phyloP scores from a whole-genome alignment of 306 rosid genomes.

The Malus asiatica region DNA sequence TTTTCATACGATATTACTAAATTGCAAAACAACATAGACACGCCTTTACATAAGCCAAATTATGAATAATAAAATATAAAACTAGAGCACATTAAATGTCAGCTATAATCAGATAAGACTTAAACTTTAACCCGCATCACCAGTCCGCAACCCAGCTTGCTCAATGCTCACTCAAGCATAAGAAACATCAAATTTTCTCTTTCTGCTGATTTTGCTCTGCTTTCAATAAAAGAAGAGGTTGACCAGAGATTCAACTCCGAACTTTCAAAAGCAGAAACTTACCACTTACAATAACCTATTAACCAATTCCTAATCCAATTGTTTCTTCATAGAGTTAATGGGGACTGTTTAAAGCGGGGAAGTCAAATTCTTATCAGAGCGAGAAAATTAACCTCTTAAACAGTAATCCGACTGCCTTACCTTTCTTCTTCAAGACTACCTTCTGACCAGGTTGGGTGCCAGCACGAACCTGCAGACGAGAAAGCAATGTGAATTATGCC shows the following conservation, averaged over 20 bases:
- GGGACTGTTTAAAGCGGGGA: not conserved
- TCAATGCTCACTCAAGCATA: too few species aligned
- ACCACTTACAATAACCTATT: not conserved
- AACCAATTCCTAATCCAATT: not conserved
- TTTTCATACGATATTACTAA: not conserved
- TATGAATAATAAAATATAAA: too few species aligned
- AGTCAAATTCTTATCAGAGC: not conserved
- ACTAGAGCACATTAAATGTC: too few species aligned
- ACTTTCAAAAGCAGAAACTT: not conserved
- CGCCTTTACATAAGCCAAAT: not conserved
- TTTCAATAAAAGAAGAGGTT: not conserved
- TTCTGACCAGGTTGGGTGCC: constrained; percentile 87
- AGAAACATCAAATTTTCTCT: not conserved
- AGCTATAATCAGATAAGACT: too few species aligned
- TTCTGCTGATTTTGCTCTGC: not conserved
- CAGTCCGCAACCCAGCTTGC: too few species aligned
- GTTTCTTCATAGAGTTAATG: not conserved
- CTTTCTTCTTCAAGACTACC: constrained; percentile 93
- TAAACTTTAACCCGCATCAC: too few species aligned
- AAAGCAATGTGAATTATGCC: not conserved
- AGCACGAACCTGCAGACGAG: constrained; percentile 61
- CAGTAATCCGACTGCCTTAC: constrained; percentile 27
- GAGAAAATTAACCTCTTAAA: not conserved
- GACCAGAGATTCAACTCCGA: not conserved
- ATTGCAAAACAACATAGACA: not conserved